These are phyloP conservation scores for Solanum pinnatisectum DNA, from an alignment of 257 asterid species.

Conservation along the genomic window DNA sequence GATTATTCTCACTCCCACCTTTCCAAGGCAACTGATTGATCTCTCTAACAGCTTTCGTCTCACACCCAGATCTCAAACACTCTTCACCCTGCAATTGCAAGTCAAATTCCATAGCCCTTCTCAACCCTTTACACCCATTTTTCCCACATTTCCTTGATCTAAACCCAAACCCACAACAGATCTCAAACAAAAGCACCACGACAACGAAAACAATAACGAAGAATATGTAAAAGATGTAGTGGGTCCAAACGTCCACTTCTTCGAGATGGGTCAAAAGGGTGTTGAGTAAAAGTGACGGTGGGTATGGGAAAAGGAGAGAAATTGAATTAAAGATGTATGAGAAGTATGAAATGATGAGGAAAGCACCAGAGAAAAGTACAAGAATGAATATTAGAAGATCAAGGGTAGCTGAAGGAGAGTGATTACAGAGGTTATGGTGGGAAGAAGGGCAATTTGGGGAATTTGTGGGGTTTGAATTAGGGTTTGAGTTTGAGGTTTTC, in stretches of 20 bases:
- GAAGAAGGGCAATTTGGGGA: slow-evolving; percentile 17
- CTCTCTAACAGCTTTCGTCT: slow-evolving; percentile 41
- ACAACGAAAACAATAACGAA: slow-evolving; percentile 25
- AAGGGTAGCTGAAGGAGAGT: slow-evolving; percentile 72
- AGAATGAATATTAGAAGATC: slow-evolving; percentile 75
- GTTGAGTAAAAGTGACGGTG: slow-evolving; percentile 13
- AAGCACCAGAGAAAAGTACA: slow-evolving; percentile 69
- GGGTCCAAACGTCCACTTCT: slow-evolving; percentile 11
- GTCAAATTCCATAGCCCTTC: slow-evolving; percentile 73
- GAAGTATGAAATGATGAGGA: slow-evolving; percentile 54
- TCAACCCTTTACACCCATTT: slow-evolving; percentile 55
- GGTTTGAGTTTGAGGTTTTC: slow-evolving; percentile 8
- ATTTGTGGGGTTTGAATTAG: neutral
- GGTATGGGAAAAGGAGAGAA: slow-evolving; percentile 45
- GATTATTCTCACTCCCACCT: slow-evolving; percentile 63
- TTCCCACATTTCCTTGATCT: slow-evolving; percentile 64
- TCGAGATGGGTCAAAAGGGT: neutral
- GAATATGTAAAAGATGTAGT: slow-evolving; percentile 28
- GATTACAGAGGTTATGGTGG: slow-evolving; percentile 42
- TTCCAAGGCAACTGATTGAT: slow-evolving; percentile 83
- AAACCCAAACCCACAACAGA: slow-evolving; percentile 33
- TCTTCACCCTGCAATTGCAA: slow-evolving; percentile 73
- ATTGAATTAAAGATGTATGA: slow-evolving; percentile 61
- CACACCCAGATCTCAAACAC: slow-evolving; percentile 23
- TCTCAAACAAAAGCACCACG: slow-evolving; percentile 17